A percentile compares a stretch with the other conserved stretches of the same genome.
Conservation (phyloP, 176 grass and related monocot genomes). For the Aegilops tauschii region DNA sequence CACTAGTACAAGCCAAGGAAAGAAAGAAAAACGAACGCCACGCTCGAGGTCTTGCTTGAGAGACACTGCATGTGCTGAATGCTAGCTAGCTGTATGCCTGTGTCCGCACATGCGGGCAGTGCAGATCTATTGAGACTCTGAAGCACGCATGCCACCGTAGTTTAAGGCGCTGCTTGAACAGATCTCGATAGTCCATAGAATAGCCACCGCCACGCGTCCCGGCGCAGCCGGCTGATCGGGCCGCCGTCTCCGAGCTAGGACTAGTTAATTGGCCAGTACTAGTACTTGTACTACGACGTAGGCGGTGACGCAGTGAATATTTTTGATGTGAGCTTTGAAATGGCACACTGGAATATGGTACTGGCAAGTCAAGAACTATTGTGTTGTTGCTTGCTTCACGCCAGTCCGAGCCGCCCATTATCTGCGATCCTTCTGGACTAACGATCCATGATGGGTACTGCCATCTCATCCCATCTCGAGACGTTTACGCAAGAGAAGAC, state of each 20-base stretch:
- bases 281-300: background rate
- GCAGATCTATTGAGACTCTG: background rate
- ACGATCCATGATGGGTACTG: background rate
- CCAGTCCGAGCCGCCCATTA: background rate
- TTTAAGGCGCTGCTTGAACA: slow-evolving; percentile 13
- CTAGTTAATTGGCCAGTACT: background rate
- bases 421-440: background rate
- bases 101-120: background rate
- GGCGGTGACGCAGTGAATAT: background rate
- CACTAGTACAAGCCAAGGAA: background rate
- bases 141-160: background rate
- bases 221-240: background rate
- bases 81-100: background rate
- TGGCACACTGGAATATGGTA: background rate
- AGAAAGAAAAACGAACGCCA: background rate
- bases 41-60: background rate
- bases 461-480: background rate
- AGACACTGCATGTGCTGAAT: slow-evolving; percentile 29
- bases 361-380: background rate
- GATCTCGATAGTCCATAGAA: background rate
- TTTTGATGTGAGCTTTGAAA: background rate
- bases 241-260: background rate
- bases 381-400: slow-evolving; percentile 30
- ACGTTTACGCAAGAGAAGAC: slow-evolving; percentile 26
- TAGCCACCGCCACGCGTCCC: background rate